Percentiles rank a stretch among this genome's conserved stretches.
These are phyloP conservation scores for Dissophora ornata DNA, from an alignment of 192 early-diverging fungal genomes.

Conservation along the genomic window DNA sequence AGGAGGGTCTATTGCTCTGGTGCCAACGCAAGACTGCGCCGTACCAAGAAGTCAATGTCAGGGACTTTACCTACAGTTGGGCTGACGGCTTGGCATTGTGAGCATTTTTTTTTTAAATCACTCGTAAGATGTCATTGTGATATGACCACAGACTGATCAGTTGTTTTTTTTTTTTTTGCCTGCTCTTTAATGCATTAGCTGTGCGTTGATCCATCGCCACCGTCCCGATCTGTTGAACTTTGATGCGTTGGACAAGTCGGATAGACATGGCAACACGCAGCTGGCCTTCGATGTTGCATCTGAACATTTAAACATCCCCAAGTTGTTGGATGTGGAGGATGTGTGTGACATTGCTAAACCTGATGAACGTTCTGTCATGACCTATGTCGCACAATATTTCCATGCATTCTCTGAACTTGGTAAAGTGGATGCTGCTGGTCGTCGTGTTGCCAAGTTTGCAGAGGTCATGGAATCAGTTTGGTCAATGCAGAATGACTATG, in stretches of 20 bases:
- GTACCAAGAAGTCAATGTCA: slow-evolving; percentile 88
- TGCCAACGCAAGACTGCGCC: slow-evolving; percentile 95
- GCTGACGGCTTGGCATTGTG: slow-evolving; percentile 93
- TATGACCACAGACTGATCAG: too few species aligned
- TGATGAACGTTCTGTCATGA: slow-evolving; percentile 97
- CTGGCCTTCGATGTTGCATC: slow-evolving; percentile 97
- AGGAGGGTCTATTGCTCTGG: slow-evolving; percentile 97
- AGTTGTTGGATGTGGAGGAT: slow-evolving; percentile 96
- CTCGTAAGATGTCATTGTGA: background rate
- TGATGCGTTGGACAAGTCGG: slow-evolving; percentile 83
- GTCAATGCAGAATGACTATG: slow-evolving; percentile 96
- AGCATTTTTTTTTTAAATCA: slow-evolving; percentile 22
- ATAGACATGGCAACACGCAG: slow-evolving; percentile 87
- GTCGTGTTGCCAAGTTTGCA: slow-evolving; percentile 93
- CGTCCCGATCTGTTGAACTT: slow-evolving; percentile 96
- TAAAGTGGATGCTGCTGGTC: slow-evolving; percentile 88
- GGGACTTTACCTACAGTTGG: slow-evolving; percentile 95
- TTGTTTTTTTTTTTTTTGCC: slow-evolving; percentile 6
- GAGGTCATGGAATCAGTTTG: slow-evolving; percentile 89
- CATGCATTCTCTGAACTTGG: slow-evolving; percentile 94
- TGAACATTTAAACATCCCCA: slow-evolving; percentile 87
- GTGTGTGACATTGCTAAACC: slow-evolving; percentile 93
- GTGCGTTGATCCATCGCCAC: slow-evolving; percentile 96
- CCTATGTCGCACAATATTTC: slow-evolving; percentile 98
- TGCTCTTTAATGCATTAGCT: slow-evolving; percentile 56